A percentile compares a stretch with the other conserved stretches of the same genome.
Evolutionary conservation across 768 basidiomycete species (phyloP).

Genomic region (Phaeotremella skinneri): DNA sequence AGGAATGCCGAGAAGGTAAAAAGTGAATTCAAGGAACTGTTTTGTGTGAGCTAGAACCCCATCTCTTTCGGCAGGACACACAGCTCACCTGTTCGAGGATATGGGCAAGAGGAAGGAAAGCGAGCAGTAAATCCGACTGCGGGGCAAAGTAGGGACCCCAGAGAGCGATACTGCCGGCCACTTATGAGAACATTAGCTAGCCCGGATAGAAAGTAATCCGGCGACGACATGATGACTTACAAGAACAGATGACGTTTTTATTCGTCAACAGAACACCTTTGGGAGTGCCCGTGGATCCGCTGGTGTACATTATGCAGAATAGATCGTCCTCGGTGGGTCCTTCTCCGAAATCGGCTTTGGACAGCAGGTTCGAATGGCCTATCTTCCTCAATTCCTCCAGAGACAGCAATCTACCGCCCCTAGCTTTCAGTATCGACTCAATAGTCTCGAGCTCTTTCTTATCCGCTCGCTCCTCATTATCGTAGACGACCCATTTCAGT

Average conservation of each 20-base stretch:
- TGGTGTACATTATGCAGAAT: slow-evolving; percentile 67
- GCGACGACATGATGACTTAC: slow-evolving; percentile 28
- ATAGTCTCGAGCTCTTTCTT: slow-evolving; percentile 61
- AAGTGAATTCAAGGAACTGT: slow-evolving; percentile 48
- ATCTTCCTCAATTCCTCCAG: slow-evolving; percentile 66
- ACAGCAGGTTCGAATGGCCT: slow-evolving; percentile 60
- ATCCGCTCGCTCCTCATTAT: slow-evolving; percentile 57
- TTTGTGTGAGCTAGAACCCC: slow-evolving; percentile 40
- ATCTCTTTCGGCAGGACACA: slow-evolving; percentile 63
- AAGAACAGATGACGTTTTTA: slow-evolving; percentile 73
- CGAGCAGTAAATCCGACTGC: slow-evolving; percentile 31
- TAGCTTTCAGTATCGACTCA: slow-evolving; percentile 51
- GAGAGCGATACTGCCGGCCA: slow-evolving; percentile 16
- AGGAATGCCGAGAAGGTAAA: slow-evolving; percentile 40
- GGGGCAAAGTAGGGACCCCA: slow-evolving; percentile 16
- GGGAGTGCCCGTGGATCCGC: slow-evolving; percentile 82
- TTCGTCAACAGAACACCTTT: slow-evolving; percentile 91
- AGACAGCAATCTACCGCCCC: slow-evolving; percentile 60
- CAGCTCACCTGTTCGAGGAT: slow-evolving; percentile 45
- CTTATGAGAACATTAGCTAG: slow-evolving; percentile 1
- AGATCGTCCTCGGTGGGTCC: slow-evolving; percentile 58
- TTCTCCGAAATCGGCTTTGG: slow-evolving; percentile 54
- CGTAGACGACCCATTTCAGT: slow-evolving; percentile 76
- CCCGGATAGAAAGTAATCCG: not conserved
- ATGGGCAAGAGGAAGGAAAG: slow-evolving; percentile 46